Percentiles rank a stretch among this genome's conserved stretches.
Conservation (phyloP, 2,329 filamentous ascomycete species). For the Ophiosphaerella herpotricha region DNA sequence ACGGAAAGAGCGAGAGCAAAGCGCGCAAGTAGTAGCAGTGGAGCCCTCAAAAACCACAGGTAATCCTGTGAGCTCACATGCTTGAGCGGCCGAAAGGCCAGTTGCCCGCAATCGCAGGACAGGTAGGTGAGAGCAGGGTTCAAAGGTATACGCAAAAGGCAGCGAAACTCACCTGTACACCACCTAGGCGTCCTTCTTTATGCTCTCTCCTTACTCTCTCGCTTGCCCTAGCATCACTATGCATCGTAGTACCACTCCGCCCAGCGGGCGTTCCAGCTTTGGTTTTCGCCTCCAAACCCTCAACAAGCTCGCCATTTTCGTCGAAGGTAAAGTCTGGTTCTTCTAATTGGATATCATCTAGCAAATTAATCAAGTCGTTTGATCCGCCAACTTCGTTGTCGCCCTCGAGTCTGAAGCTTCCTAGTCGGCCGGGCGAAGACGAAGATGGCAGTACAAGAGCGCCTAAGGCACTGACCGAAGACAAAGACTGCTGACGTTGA, state of each 20-base stretch:
- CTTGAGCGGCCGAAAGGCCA: not conserved
- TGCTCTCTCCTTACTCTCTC: slow-evolving; percentile 50
- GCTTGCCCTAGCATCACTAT: slow-evolving; percentile 43
- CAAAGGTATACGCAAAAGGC: slow-evolving; percentile 6
- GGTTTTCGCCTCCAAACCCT: slow-evolving; percentile 39
- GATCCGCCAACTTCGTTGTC: slow-evolving; percentile 45
- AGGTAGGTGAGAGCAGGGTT: not conserved
- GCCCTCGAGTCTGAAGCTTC: slow-evolving; percentile 48
- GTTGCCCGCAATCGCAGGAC: not conserved
- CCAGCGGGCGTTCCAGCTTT: slow-evolving; percentile 19
- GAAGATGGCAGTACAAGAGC: slow-evolving; percentile 53
- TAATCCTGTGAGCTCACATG: slow-evolving; percentile 5
- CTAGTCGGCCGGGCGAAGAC: slow-evolving; percentile 50
- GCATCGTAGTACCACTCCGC: slow-evolving; percentile 16
- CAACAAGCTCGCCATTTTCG: slow-evolving; percentile 63
- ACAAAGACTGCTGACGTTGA: slow-evolving; percentile 30
- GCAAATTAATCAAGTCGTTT: slow-evolving; percentile 38
- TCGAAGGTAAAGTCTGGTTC: slow-evolving; percentile 66
- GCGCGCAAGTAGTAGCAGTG: not conserved
- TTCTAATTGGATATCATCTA: slow-evolving; percentile 40
- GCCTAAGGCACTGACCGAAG: slow-evolving; percentile 23
- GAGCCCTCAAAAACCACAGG: not conserved
- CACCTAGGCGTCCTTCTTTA: slow-evolving; percentile 44
- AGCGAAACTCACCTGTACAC: slow-evolving; percentile 43
- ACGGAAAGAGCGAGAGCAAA: not conserved